These are phyloP conservation scores for Symbiotaphrina buchneri DNA, from an alignment of 495 filamentous ascomycete species.

Conservation along the genomic window DNA sequence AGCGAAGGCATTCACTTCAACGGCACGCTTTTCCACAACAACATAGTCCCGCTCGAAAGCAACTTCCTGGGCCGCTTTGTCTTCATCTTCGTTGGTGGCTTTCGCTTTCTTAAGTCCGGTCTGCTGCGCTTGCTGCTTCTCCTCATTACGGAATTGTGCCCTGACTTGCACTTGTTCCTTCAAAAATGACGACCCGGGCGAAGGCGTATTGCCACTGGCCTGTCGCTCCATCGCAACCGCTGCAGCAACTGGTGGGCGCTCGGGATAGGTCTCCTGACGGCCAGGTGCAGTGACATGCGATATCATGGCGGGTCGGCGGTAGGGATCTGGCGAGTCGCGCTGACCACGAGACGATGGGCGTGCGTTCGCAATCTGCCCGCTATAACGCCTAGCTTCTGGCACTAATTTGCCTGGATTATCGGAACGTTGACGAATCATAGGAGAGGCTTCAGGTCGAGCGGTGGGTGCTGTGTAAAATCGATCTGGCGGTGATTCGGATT, in stretches of 20 bases:
- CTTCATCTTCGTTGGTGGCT: slow-evolving; percentile 32
- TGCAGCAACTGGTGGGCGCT: slow-evolving; percentile 7
- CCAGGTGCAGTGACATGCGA: slow-evolving; percentile 37
- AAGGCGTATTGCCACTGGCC: slow-evolving; percentile 19
- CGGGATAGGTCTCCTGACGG: slow-evolving; percentile 24
- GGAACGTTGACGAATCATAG: no score
- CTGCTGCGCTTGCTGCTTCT: slow-evolving; percentile 8
- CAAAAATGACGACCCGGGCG: slow-evolving; percentile 20
- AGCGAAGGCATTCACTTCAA: slow-evolving; percentile 92
- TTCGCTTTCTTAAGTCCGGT: slow-evolving; percentile 11
- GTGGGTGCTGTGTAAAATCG: no score
- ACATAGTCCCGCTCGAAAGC: slow-evolving; percentile 89
- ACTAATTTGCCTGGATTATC: no score
- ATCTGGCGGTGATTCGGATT: no score
- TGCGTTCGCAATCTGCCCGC: no score
- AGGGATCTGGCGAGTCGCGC: no score
- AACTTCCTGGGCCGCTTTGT: slow-evolving; percentile 65
- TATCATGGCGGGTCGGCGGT: slow-evolving; percentile 13
- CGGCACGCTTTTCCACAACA: slow-evolving; percentile 78
- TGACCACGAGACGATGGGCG: no score
- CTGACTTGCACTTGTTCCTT: slow-evolving; percentile 23
- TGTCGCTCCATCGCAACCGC: slow-evolving; percentile 9
- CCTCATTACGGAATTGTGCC: slow-evolving; percentile 9
- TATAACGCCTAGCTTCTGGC: no score
- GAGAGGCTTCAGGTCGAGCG: no score